Base-by-base conservation (phyloP, 495 filamentous ascomycete species). In the Halenospora varia region DNA sequence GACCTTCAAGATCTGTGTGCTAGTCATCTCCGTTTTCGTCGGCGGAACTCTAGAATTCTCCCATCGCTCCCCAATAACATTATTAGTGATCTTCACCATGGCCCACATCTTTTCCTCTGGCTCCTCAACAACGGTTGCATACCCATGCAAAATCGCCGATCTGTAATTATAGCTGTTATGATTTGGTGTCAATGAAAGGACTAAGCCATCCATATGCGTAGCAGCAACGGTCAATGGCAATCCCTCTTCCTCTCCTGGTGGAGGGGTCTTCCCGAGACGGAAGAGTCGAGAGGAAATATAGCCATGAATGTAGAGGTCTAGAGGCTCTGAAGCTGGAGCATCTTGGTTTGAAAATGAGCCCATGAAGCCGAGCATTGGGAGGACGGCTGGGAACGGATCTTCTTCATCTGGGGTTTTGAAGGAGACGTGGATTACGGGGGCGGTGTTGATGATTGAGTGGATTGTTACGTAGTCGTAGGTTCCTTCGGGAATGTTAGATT, bases 351-450 rank as follows among this genome's bases (percentile, higher is more conserved):
- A 63, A 85, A 93, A 46, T 82, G 87, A 18, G 79, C 88, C 85
- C 93, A 90, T 61, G 83, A 82, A 44, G n/a, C 91, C 92, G 59
- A 96, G 88, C 90, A 96, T 94, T 39, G 92, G 92, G 0, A 97
- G 76, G 60, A 87, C 84, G 51, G 81, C 77, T 3, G 91, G 90
- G 62, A 92, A 91, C 11, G 86, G 85, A 55, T 86, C 83, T 0
- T 79, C 75, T 6, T 75, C 74, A 19, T 79, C 73, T 29, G 75
- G 77, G 13, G 62, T 57, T 6, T 51, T 41, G 82, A 96, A 96
- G 53, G 91, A 90, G 57, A 97, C 84, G 74, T 96, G 87, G 6
- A 96, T 77, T 10, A 96, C 81, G 15, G 84, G 84, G 17, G 82
- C 81, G 10, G 76, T 74, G 71, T 96, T 93, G 71, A 97, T 77